Evolutionary conservation across 83 land plant genomes (phyloP).

Genomic region (Isoetes engelmannii): DNA sequence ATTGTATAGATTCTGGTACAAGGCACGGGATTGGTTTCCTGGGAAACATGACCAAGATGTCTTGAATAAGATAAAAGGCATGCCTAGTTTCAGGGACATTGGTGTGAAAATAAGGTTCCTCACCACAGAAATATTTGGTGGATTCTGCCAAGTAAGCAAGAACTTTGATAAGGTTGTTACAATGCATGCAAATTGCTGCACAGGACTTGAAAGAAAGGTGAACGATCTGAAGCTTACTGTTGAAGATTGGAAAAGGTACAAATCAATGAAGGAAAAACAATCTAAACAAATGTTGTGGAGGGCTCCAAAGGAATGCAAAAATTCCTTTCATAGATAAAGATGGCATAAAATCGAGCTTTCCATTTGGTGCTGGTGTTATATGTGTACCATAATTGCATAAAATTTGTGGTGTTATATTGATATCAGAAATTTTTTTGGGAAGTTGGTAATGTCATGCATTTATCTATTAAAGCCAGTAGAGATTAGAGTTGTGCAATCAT

Average conservation of each 20-base stretch:
- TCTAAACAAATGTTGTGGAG: neutral
- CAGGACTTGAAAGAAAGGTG: conserved; percentile 1
- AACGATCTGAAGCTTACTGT: neutral
- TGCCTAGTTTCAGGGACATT: conserved; percentile 2
- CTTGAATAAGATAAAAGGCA: neutral
- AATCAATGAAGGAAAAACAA: neutral
- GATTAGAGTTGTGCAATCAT: no score
- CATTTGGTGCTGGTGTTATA: no score
- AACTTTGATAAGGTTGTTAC: neutral
- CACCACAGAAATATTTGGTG: neutral
- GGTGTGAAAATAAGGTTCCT: neutral
- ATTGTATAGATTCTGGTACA: neutral
- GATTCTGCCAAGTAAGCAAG: neutral
- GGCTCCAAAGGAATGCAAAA: conserved; percentile 5
- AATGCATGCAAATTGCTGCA: conserved; percentile 14
- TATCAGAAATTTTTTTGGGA: no score
- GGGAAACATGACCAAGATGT: conserved; percentile 11
- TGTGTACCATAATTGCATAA: no score
- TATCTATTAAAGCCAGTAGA: no score
- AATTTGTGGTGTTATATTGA: no score
- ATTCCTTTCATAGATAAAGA: neutral
- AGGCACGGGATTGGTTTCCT: neutral
- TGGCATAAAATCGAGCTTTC: no score
- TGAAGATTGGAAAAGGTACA: conserved; percentile 5
- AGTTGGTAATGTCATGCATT: no score